A percentile compares a stretch with the other conserved stretches of the same genome.
Conservation (phyloP, 208 protist genomes). For the Polymyxa betae region DNA sequence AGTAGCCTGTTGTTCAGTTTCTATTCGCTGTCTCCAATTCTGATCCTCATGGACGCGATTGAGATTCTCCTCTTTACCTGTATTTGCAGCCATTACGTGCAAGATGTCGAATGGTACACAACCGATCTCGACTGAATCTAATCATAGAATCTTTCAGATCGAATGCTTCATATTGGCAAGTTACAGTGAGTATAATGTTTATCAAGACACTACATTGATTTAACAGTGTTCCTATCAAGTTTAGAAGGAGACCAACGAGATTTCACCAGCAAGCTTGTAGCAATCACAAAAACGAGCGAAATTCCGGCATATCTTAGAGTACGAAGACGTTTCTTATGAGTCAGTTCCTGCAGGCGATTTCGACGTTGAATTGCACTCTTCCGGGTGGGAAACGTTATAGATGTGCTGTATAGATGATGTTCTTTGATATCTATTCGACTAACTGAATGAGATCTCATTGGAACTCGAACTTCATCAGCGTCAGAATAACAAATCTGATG, state of each 20-base stretch:
- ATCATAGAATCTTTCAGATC: background rate
- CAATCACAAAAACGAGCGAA: background rate
- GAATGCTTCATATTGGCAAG: too few species aligned
- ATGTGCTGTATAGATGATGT: constrained; percentile 3
- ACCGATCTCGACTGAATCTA: constrained; percentile 1
- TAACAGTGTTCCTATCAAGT: too few species aligned
- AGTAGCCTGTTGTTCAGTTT: constrained; percentile 12
- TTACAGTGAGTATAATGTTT: too few species aligned
- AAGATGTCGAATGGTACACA: too few species aligned
- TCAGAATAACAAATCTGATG: constrained; percentile 50
- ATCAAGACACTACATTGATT: too few species aligned
- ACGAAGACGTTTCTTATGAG: background rate
- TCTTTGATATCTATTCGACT: constrained; percentile 20
- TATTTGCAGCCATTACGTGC: too few species aligned
- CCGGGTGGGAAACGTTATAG: background rate
- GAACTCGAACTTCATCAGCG: constrained; percentile 15
- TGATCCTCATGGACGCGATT: constrained; percentile 51
- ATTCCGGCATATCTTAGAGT: background rate
- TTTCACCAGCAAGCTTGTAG: too few species aligned
- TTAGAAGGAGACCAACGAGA: too few species aligned
- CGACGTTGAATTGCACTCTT: background rate
- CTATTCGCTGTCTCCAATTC: constrained; percentile 45
- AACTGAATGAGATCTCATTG: constrained; percentile 27
- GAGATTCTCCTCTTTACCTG: background rate
- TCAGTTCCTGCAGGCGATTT: background rate